Evolutionary conservation across 139 green algal species (phyloP).

Genomic region (Tetradesmus obliquus): DNA sequence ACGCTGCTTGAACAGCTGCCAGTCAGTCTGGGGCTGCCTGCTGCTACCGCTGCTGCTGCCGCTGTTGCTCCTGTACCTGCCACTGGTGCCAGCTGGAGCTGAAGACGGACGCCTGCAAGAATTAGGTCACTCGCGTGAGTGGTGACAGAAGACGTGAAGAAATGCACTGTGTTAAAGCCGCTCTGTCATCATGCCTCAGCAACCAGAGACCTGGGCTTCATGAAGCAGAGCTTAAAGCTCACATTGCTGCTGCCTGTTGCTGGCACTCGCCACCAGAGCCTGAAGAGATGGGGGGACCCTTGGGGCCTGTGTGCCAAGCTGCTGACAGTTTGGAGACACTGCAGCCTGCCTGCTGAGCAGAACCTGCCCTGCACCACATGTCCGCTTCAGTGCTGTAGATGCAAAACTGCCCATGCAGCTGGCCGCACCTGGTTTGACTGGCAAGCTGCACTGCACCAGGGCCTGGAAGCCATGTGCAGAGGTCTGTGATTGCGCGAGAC

Average conservation of each 20-base stretch:
- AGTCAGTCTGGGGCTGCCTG: constrained; percentile 3
- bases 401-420: neutral
- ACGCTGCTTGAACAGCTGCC: constrained; percentile 33
- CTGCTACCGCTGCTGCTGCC: neutral
- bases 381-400: neutral
- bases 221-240: too few species aligned
- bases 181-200: too few species aligned
- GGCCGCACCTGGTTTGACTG: neutral
- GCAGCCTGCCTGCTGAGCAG: neutral
- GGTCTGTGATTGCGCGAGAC: neutral
- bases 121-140: too few species aligned
- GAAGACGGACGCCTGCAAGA: constrained; percentile 3
- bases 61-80: constrained; percentile 32
- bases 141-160: too few species aligned
- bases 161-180: too few species aligned
- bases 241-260: too few species aligned
- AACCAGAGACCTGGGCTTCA: too few species aligned
- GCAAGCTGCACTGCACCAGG: neutral
- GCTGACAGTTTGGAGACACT: neutral
- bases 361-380: too few species aligned
- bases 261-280: too few species aligned
- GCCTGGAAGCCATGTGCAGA: constrained; percentile 6
- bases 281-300: too few species aligned
- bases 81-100: neutral
- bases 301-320: too few species aligned